Base-by-base conservation (phyloP, 169 alveolate species). In the Cryptosporidium muris region DNA sequence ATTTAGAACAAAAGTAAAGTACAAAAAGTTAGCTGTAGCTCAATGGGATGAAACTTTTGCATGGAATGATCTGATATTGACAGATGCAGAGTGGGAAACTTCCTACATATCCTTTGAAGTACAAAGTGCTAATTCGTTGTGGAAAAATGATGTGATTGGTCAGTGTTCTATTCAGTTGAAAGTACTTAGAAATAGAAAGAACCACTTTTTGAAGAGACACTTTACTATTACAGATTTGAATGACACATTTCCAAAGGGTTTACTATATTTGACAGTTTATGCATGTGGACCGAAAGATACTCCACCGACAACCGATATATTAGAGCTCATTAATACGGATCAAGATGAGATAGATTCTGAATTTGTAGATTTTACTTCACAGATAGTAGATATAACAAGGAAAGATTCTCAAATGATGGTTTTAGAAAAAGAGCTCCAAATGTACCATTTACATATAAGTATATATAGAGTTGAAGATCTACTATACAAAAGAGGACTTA, bases 101-200 rank as follows among this genome's bases (percentile, higher is more conserved):
- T 94, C 96, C 63, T 93, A 91, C 65, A 92, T 95, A 16, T 95
- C 93, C 56, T 95, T 95, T 88, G 98, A 95, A 80, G 91, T 95
- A 38, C 98, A 94, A 74, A 82, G 95, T 16, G 97, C 97, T 38
- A 95, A 95, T 81, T 90, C 96, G 60, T 94, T 93, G 63, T 95
- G 97, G 98, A 81, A 97, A 56, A 95, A 95, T 80, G 95, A 93
- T 52, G 80, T 90, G 45, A 89, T 95, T 48, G 98, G 98, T 12
- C 88, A 88, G 25, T 89, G 94, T 45, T 88, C 96, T 3, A 82
- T 95, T 51, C 97, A 95, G 91, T 89, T 94, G 49, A 92, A 91
- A 64, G 88, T 94, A 62, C 90, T 95, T 65, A 91, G 90, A 64
- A 90, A 92, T 52, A 92, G 94, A 66, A 90, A 90, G 63, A 92